Percentiles rank a stretch among this genome's conserved stretches.
These are phyloP conservation scores for Mucor irregularis DNA, from an alignment of 371 early-diverging fungal genomes.

Conservation along the genomic window DNA sequence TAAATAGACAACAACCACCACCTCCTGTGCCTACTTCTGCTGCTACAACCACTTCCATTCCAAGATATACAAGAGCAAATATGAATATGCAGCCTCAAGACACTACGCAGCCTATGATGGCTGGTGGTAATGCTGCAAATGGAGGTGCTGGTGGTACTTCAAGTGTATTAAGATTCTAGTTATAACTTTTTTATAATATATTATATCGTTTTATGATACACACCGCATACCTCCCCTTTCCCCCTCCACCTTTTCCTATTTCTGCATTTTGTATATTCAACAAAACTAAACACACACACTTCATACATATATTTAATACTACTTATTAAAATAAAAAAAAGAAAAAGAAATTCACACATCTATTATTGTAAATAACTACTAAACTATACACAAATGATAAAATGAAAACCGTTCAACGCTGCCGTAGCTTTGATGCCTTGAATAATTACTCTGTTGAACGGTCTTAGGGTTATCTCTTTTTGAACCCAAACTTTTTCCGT, in stretches of 20 bases:
- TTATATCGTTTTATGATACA: conserved; percentile 12
- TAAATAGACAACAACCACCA: conserved; percentile 2
- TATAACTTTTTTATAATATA: background rate
- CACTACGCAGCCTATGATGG: too few species aligned
- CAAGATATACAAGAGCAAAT: conserved; percentile 9
- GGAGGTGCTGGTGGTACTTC: conserved; percentile 23
- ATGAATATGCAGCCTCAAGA: too few species aligned
- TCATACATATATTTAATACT: too few species aligned
- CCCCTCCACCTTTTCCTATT: background rate
- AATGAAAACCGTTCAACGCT: background rate
- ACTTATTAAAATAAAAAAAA: background rate
- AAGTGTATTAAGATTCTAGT: conserved; percentile 27
- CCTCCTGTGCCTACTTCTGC: background rate
- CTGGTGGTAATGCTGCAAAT: conserved; percentile 18
- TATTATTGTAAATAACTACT: too few species aligned
- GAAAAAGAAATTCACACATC: background rate
- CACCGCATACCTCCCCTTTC: background rate
- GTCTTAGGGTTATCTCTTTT: conserved; percentile 46
- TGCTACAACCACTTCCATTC: background rate
- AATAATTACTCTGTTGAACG: background rate
- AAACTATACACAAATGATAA: background rate
- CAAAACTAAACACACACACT: too few species aligned
- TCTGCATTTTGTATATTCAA: too few species aligned
- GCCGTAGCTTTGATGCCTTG: background rate
- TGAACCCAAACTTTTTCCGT: conserved; percentile 90